These are phyloP conservation scores for Silybum marianum DNA, from an alignment of 129 eudicot species.

Conservation along the genomic window DNA sequence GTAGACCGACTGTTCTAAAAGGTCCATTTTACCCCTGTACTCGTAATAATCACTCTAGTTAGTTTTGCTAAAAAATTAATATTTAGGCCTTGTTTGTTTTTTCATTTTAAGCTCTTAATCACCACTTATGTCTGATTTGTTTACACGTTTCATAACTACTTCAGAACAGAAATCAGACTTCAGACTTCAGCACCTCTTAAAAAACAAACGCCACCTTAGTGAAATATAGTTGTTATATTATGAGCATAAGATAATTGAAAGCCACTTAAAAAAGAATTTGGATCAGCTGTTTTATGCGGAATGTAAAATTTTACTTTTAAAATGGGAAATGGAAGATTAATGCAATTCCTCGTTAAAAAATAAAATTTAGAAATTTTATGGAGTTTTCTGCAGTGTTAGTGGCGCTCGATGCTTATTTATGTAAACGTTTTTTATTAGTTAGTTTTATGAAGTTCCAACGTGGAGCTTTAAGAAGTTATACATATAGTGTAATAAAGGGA, in stretches of 20 bases:
- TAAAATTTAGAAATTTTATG: not conserved
- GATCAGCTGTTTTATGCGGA: no score
- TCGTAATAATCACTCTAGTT: constrained; percentile 2
- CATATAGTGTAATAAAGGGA: no score
- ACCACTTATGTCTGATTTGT: no score
- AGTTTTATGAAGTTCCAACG: not conserved
- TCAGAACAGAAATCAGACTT: no score
- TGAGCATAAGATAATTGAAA: not conserved
- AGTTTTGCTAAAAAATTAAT: not conserved
- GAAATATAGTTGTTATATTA: not conserved
- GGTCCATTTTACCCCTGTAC: constrained; percentile 11
- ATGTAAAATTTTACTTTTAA: no score
- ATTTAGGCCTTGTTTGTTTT: no score
- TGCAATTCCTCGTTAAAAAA: no score
- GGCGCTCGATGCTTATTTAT: not conserved
- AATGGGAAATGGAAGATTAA: no score
- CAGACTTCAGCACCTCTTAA: no score
- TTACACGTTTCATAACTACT: no score
- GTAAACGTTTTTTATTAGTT: not conserved
- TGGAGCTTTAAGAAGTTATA: not conserved
- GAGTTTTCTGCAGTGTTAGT: not conserved
- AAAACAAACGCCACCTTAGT: no score
- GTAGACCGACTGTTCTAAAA: constrained; percentile 37
- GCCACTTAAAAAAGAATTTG: not conserved
- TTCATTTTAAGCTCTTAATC: no score